A percentile compares a stretch with the other conserved stretches of the same genome.
Evolutionary conservation across 441 rosid genomes (phyloP).

Genomic region (Flueggea neowawraea): DNA sequence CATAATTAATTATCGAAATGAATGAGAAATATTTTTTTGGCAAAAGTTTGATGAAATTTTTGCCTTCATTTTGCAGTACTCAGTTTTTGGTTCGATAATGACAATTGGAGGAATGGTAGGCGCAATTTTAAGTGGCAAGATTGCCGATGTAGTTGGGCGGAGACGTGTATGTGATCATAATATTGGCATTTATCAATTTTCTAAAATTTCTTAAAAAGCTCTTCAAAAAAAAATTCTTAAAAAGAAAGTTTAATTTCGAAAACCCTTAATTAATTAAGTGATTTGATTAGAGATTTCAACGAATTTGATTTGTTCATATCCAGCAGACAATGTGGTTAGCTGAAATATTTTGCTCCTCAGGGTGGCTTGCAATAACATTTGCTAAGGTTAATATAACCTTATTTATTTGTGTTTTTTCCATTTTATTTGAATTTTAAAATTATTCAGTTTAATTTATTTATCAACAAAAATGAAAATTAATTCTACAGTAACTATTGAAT

Average conservation of each 20-base stretch:
- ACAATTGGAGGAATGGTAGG: constrained; percentile 70
- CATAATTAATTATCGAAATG: background rate
- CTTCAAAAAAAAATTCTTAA: too few species aligned
- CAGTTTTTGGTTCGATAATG: constrained; percentile 68
- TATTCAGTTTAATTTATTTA: too few species aligned
- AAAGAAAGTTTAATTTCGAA: too few species aligned
- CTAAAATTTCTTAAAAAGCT: too few species aligned
- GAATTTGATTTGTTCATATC: background rate
- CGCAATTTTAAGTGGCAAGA: constrained; percentile 56
- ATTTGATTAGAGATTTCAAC: constrained; percentile 2
- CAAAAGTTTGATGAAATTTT: too few species aligned
- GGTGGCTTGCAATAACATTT: constrained; percentile 33
- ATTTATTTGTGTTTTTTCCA: too few species aligned
- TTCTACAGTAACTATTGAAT: too few species aligned
- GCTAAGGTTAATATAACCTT: too few species aligned
- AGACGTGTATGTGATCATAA: constrained; percentile 43
- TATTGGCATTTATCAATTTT: too few species aligned
- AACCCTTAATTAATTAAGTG: too few species aligned
- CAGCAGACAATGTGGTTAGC: constrained; percentile 35
- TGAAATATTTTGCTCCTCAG: constrained; percentile 18
- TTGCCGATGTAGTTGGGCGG: constrained; percentile 58
- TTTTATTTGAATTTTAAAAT: too few species aligned
- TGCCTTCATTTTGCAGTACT: constrained; percentile 42
- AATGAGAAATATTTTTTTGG: background rate
- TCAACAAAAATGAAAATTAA: too few species aligned